A percentile compares a stretch with the other conserved stretches of the same genome.
Conservation (phyloP, 176 grass and related monocot species). For the Musa acuminata region DNA sequence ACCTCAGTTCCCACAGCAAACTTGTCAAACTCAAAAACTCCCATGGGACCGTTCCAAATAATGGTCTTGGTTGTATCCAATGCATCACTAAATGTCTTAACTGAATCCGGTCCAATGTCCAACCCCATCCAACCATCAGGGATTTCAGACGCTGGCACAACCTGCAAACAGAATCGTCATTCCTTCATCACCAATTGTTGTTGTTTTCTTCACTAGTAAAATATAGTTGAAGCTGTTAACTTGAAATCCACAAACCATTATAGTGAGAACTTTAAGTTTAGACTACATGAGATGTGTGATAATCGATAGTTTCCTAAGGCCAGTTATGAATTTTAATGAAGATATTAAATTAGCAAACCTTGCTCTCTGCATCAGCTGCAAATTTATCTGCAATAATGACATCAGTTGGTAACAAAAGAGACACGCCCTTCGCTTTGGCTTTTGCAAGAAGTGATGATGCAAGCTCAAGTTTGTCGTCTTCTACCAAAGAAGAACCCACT, state of each 20-base stretch:
- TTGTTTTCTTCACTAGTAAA: not conserved
- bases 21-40: slow-evolving; percentile 46
- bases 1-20: slow-evolving; percentile 40
- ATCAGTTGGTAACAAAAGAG: slow-evolving; percentile 36
- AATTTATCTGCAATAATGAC: slow-evolving; percentile 33
- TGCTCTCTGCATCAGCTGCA: slow-evolving; percentile 30
- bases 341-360: slow-evolving; percentile 21
- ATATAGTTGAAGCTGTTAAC: not conserved
- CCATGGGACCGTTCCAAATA: slow-evolving; percentile 58
- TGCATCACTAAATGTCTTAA: slow-evolving; percentile 33
- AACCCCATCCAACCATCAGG: slow-evolving; percentile 42
- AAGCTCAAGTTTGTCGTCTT: slow-evolving; percentile 40
- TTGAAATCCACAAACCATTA: not conserved
- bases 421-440: slow-evolving; percentile 35
- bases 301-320: not conserved
- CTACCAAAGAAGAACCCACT: slow-evolving; percentile 39
- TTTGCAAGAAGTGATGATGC: slow-evolving; percentile 34
- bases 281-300: not conserved
- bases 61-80: slow-evolving; percentile 42
- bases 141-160: slow-evolving; percentile 37
- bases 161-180: slow-evolving; percentile 6
- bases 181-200: not conserved
- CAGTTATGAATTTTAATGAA: too few relatives aligned
- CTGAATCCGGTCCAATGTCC: slow-evolving; percentile 33
- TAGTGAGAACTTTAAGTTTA: not conserved